Evolutionary conservation across 495 filamentous ascomycete species (phyloP), one percentile per base, ranked within the genome.

Genomic region (Ramalina peruviana): DNA sequence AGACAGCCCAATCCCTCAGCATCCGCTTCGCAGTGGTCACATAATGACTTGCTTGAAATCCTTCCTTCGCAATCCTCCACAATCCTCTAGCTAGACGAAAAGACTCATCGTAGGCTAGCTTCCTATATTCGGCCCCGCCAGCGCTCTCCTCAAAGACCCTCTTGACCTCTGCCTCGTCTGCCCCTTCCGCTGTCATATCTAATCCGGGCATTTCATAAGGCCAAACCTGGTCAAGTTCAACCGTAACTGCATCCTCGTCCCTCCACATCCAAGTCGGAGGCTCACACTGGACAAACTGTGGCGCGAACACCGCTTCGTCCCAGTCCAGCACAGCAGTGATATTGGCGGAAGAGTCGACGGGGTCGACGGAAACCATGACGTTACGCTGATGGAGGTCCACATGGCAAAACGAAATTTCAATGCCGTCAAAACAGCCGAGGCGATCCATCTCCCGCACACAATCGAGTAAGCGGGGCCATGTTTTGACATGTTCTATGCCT

Each of bases 211-310:
- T 38, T 21, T 57, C 54, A 33, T 50, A 57, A 10, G 54, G 54
- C 54, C 54, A 57, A 5, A 30, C 19, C 4, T 26, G 40, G 1
- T 27, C 43, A 20, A 62, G 56, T 7, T 63, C 58, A 2, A 59
- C 54, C 15, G 63, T 61, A 6, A 58, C 54, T 3, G 58, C 53
- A 2, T 56, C 51, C 6, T 60, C 30, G 5, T 46, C 46, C 4
- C 48, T 42, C 65, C 67, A 70, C 13, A 69, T 17, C 64, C 67
- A 70, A 5, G 53, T 42, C 15, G 67, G 67, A 1, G 65, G 66
- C 11, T 51, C 40, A 41, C 64, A 67, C 25, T 49, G 57, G 23
- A 70, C 58, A 36, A 65, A 65, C 19, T 51, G 45, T 0, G 67
- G 67, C 3, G 58, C 64, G 43, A 70, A 59, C n/a, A 63, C 44